phyloP scores from a whole-genome alignment of 1,284 basidiomycete species.

The Bjerkandera adusta region DNA sequence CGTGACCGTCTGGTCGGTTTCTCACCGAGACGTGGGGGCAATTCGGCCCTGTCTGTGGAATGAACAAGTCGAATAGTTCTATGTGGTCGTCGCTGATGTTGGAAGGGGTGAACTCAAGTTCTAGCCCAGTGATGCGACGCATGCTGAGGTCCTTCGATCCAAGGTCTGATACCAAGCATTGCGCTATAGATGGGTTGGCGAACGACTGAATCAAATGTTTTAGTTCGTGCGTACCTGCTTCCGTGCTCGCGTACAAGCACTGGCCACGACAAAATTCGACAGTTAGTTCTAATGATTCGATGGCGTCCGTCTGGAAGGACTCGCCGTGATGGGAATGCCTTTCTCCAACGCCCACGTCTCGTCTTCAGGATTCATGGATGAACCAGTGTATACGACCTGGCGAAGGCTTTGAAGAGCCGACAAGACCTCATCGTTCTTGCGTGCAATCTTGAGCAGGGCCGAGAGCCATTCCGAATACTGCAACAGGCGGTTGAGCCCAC shows the following conservation, averaged over 20 bases:
- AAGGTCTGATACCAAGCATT: conserved; percentile 24
- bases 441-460: conserved; percentile 27
- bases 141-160: conserved; percentile 19
- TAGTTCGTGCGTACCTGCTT: conserved; percentile 14
- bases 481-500: conserved; percentile 29
- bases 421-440: conserved; percentile 20
- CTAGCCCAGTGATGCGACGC: conserved; percentile 19
- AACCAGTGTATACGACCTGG: conserved; percentile 30
- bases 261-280: conserved; percentile 2
- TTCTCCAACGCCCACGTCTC: conserved; percentile 26
- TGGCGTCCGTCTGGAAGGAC: background rate
- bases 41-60: conserved; percentile 23
- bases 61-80: conserved; percentile 24
- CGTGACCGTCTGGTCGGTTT: conserved; percentile 27
- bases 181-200: conserved; percentile 9
- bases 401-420: conserved; percentile 25
- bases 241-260: conserved; percentile 20
- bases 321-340: conserved; percentile 23
- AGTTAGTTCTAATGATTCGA: background rate
- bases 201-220: background rate
- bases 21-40: conserved; percentile 28
- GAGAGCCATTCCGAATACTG: conserved; percentile 32
- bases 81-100: conserved; percentile 2
- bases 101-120: conserved; percentile 19
- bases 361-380: conserved; percentile 26